These are phyloP conservation scores for Zoysia japonica DNA, from an alignment of 176 grass and related monocot species.

Conservation along the genomic window DNA sequence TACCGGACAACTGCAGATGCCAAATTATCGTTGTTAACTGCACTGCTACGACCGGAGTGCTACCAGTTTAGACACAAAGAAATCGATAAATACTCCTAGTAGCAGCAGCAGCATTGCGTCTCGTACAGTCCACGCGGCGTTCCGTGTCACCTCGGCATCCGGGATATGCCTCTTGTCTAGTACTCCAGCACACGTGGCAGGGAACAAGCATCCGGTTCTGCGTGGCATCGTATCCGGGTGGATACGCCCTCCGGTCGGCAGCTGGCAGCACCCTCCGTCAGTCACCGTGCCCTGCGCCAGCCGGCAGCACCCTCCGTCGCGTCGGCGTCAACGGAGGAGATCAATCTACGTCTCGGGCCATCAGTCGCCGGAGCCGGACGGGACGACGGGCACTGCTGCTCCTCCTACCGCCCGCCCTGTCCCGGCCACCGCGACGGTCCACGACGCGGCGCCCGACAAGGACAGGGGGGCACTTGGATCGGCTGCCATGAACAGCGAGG, in stretches of 20 bases:
- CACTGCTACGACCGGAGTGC: not conserved
- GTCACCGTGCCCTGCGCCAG: not conserved
- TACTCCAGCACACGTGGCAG: not conserved
- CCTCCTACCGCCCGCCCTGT: not conserved
- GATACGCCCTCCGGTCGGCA: too few species aligned
- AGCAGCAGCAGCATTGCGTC: not conserved
- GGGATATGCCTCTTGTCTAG: not conserved
- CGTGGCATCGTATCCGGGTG: too few species aligned
- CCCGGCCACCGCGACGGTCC: not conserved
- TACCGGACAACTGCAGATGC: not conserved
- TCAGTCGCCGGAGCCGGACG: not conserved
- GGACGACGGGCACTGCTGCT: not conserved
- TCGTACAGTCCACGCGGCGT: not conserved
- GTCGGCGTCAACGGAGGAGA: not conserved
- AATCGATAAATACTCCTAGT: too few species aligned
- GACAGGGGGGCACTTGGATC: not conserved
- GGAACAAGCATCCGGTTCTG: not conserved
- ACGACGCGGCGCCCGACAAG: not conserved
- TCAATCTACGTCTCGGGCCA: not conserved
- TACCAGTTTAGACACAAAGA: not conserved
- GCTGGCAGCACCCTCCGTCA: too few species aligned
- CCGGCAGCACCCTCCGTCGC: not conserved
- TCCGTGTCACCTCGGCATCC: not conserved
- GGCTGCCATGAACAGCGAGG: not conserved
- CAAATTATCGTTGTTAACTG: not conserved